Evolutionary conservation across 768 basidiomycete species (phyloP), one percentile per base, ranked within the genome.

Genomic region (Amanita pallidorosea): DNA sequence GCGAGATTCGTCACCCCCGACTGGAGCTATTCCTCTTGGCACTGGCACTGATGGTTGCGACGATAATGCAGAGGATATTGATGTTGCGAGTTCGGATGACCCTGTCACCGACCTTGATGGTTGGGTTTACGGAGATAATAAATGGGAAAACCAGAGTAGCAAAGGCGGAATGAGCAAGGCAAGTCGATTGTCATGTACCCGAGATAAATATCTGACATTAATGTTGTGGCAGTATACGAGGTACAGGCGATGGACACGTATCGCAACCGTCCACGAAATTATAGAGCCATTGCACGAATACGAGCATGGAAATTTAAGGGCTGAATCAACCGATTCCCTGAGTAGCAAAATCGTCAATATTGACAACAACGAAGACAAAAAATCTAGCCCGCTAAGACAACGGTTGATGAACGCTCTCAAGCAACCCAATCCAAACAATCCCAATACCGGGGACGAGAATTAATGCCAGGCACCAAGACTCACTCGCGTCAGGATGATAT

Each of bases 101-200:
- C 67, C 70, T 25, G 61, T 68, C 34, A 95, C 92, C 1, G 93
- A 97, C 61, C 61, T 72, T 3, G 90, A 94, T 54, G 93, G 93
- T 4, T 97, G 93, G 93, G 76, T 92, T 5, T 96, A 92, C 59
- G 85, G 83, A 2, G 93, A 94, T 57, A 97, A 97, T 64, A 95
- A 96, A 63, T 97, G 93, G 93, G 92, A 96, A 61, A 75, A 70
- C 17, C 71, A 76, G 41, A 82, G 80, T 49, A 70, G 71, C 50
- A 85, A 83, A 57, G 88, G 89, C 44, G 89, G 90, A 5, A 77
- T 94, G 68, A 87, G 92, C 63, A 93, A 93, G 72, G 83, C 83
- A 37, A 38, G 68, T 58, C 22, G 22, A 27, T 7, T 33, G 22
- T 9, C n/a, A 23, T 15, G 54, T 17, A 34, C 58, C 7, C 48